These are phyloP conservation scores for Colletotrichum falcatum DNA, from an alignment of 2,329 filamentous ascomycete species.

Conservation along the genomic window DNA sequence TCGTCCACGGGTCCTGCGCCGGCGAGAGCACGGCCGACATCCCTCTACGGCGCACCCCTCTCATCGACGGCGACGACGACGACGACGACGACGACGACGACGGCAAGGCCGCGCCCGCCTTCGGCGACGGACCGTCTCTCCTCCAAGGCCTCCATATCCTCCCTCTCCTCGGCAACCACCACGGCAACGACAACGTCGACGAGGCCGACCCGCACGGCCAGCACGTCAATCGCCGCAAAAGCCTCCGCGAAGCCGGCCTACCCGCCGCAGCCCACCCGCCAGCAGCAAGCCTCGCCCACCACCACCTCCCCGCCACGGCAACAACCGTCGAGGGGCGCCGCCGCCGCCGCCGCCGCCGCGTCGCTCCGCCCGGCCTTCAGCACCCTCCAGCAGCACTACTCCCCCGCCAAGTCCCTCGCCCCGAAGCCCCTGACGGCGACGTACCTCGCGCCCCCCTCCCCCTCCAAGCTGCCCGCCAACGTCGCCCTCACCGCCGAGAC, in stretches of 20 bases:
- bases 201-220: slow-evolving; percentile 30
- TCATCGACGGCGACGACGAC: background rate
- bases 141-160: slow-evolving; percentile 15
- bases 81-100: slow-evolving; percentile 1
- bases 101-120: slow-evolving; percentile 17
- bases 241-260: slow-evolving; percentile 47
- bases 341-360: slow-evolving; percentile 14
- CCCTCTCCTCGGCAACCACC: slow-evolving; percentile 14
- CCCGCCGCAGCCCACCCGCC: slow-evolving; percentile 54
- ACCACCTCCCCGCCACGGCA: slow-evolving; percentile 9
- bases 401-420: slow-evolving; percentile 69
- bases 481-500: slow-evolving; percentile 70
- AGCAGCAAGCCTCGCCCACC: slow-evolving; percentile 10
- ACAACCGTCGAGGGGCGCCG: background rate
- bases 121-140: slow-evolving; percentile 17
- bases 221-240: slow-evolving; percentile 37
- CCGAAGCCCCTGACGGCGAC: slow-evolving; percentile 72
- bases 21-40: slow-evolving; percentile 22
- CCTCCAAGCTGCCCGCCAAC: slow-evolving; percentile 71
- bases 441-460: slow-evolving; percentile 69
- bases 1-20: slow-evolving; percentile 41
- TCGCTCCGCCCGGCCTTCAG: slow-evolving; percentile 68
- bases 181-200: slow-evolving; percentile 31
- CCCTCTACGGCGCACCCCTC: slow-evolving; percentile 30
- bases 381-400: slow-evolving; percentile 75